These are phyloP conservation scores for Cladobotryum protrusum DNA, from an alignment of 2,329 filamentous ascomycete genomes.

Conservation along the genomic window DNA sequence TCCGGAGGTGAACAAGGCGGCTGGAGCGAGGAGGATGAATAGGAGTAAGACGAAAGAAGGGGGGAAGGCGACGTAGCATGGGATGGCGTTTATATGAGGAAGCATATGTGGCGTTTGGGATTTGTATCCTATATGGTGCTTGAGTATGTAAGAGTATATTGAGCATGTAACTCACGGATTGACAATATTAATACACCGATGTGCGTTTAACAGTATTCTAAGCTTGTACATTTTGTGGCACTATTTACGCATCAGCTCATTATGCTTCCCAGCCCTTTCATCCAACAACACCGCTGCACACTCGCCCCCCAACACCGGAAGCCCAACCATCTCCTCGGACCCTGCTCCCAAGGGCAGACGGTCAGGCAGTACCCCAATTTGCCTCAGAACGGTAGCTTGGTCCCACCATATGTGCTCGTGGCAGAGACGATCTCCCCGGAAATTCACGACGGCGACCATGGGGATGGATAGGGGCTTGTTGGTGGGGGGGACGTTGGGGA, in stretches of 20 bases:
- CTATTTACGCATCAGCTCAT: conserved; percentile 25
- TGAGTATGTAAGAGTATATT: too few relatives aligned
- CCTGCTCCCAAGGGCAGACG: conserved; percentile 49
- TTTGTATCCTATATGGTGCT: too few relatives aligned
- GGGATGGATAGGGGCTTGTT: conserved; percentile 47
- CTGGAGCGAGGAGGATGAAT: background rate
- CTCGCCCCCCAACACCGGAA: conserved; percentile 13
- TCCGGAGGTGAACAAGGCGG: conserved; percentile 31
- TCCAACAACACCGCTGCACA: conserved; percentile 10
- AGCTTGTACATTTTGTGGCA: too few relatives aligned
- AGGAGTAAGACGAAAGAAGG: background rate
- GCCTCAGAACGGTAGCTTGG: conserved; percentile 53
- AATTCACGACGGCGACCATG: conserved; percentile 54
- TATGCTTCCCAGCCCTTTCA: conserved; percentile 11
- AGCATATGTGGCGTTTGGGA: background rate
- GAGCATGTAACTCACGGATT: too few relatives aligned
- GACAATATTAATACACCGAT: too few relatives aligned
- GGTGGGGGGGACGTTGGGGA: conserved; percentile 49
- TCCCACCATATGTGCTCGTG: conserved; percentile 65
- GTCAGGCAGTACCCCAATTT: conserved; percentile 47
- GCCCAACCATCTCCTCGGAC: background rate
- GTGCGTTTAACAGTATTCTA: too few relatives aligned
- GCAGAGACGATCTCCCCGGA: conserved; percentile 55
- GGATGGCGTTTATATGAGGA: background rate
- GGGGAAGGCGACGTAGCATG: background rate